A percentile compares a stretch with the other conserved stretches of the same genome.
phyloP scores from a whole-genome alignment of 139 green algal genomes.

The Chlamydomonas sphaeroides region DNA sequence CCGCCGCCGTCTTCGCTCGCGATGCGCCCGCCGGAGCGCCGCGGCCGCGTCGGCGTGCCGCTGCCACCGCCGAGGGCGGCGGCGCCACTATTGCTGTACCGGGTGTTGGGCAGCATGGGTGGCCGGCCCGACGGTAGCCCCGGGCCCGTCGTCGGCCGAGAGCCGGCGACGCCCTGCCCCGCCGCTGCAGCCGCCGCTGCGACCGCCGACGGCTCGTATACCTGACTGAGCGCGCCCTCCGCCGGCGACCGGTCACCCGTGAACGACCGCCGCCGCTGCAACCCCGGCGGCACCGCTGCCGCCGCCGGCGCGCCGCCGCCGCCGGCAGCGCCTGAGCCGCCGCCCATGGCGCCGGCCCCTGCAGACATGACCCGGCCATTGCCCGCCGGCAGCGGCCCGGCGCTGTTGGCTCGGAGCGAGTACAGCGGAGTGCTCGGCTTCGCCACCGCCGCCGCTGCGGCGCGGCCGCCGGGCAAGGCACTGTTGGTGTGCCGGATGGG shows the following conservation, averaged over 20 bases:
- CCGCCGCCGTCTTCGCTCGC: no score
- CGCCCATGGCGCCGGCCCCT: neutral
- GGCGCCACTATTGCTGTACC: constrained; percentile 22
- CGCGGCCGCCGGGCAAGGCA: no score
- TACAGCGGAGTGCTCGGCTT: neutral
- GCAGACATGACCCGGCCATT: neutral
- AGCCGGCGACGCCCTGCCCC: no score
- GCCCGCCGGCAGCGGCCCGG: constrained; percentile 16
- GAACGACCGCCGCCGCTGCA: constrained; percentile 17
- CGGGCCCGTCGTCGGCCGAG: no score
- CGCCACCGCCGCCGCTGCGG: neutral
- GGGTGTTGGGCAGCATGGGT: constrained; percentile 28
- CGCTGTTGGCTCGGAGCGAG: constrained; percentile 14
- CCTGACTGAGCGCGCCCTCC: constrained; percentile 8
- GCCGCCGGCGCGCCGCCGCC: neutral
- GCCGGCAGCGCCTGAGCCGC: no score
- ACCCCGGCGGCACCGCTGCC: neutral
- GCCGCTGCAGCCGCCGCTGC: no score
- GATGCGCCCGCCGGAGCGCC: no score
- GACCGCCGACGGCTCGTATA: no score
- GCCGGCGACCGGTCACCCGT: neutral
- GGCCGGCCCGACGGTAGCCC: constrained; percentile 1
- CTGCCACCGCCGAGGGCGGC: neutral
- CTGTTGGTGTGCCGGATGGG: neutral
- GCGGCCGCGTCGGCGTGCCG: neutral